A percentile compares a stretch with the other conserved stretches of the same genome.
Evolutionary conservation across 2,329 filamentous ascomycete genomes (phyloP).

Genomic region (Chaetomiaceae sp.): DNA sequence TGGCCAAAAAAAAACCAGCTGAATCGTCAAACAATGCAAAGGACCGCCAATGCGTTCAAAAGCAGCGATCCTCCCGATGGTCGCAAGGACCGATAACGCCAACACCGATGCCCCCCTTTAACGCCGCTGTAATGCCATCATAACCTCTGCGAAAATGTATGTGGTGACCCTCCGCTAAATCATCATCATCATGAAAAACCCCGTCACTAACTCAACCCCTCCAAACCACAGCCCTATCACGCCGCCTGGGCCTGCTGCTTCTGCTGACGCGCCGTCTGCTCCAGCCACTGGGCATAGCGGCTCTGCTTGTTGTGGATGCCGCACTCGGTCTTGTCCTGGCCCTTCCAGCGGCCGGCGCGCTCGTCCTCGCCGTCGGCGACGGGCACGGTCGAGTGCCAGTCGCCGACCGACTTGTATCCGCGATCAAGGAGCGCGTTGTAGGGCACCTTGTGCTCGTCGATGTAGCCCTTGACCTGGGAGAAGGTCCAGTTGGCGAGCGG

Average conservation of each 20-base stretch:
- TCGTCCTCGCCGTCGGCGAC: slow-evolving; percentile 91
- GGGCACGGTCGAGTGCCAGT: slow-evolving; percentile 95
- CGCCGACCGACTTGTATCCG: slow-evolving; percentile 97
- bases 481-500: slow-evolving; percentile 94
- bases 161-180: neutral
- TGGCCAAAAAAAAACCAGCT: neutral
- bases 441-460: slow-evolving; percentile 80
- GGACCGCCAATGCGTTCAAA: slow-evolving; percentile 5
- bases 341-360: slow-evolving; percentile 95
- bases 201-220: slow-evolving; percentile 5
- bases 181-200: neutral
- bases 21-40: neutral
- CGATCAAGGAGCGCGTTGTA: slow-evolving; percentile 88
- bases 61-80: neutral
- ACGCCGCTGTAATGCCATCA: slow-evolving; percentile 16
- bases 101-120: slow-evolving; percentile 1
- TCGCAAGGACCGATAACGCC: slow-evolving; percentile 3
- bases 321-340: slow-evolving; percentile 91
- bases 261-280: slow-evolving; percentile 18
- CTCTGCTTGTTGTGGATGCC: slow-evolving; percentile 98
- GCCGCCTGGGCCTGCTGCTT: slow-evolving; percentile 16
- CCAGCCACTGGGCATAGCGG: slow-evolving; percentile 79
- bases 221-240: neutral
- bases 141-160: slow-evolving; percentile 7
- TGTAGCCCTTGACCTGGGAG: slow-evolving; percentile 80